phyloP scores from a whole-genome alignment of 139 green algal species.

The Chlorella vulgaris region DNA sequence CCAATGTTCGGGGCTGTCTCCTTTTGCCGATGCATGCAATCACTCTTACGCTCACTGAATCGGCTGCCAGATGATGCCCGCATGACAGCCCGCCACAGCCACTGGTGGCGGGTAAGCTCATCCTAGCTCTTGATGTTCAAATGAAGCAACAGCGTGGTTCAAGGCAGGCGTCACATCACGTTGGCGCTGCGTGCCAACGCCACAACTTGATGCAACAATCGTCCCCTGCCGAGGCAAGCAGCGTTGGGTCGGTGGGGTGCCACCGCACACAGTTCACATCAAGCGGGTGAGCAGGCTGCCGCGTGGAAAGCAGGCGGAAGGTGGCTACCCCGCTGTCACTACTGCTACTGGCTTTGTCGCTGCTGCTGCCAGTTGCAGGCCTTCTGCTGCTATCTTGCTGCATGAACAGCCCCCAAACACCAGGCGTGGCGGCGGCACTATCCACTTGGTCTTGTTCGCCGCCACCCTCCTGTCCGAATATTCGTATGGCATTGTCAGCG shows the following conservation, averaged over 20 bases:
- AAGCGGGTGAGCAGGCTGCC: conserved; percentile 55
- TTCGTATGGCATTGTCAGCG: conserved; percentile 71
- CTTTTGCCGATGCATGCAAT: too few species aligned
- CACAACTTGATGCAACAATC: conserved; percentile 77
- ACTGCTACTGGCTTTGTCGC: neutral
- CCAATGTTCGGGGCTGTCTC: too few species aligned
- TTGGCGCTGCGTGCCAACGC: conserved; percentile 23
- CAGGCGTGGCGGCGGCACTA: neutral
- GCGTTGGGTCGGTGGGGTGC: conserved; percentile 56
- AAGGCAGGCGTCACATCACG: too few species aligned
- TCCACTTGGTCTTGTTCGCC: too few species aligned
- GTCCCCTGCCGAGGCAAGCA: conserved; percentile 79
- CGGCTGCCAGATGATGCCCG: too few species aligned
- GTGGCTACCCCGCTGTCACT: neutral
- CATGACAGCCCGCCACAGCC: too few species aligned
- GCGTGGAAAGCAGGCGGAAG: conserved; percentile 45
- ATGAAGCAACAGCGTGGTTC: too few species aligned
- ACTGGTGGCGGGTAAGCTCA: too few species aligned
- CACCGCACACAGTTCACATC: conserved; percentile 91
- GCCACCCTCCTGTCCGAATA: conserved; percentile 53
- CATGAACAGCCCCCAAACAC: neutral
- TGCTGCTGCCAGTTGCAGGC: too few species aligned
- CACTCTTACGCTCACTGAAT: too few species aligned
- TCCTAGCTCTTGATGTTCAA: too few species aligned
- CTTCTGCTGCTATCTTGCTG: conserved; percentile 7